Evolutionary conservation across 2,329 filamentous ascomycete species (phyloP).

Genomic region (Venturia pyrina): DNA sequence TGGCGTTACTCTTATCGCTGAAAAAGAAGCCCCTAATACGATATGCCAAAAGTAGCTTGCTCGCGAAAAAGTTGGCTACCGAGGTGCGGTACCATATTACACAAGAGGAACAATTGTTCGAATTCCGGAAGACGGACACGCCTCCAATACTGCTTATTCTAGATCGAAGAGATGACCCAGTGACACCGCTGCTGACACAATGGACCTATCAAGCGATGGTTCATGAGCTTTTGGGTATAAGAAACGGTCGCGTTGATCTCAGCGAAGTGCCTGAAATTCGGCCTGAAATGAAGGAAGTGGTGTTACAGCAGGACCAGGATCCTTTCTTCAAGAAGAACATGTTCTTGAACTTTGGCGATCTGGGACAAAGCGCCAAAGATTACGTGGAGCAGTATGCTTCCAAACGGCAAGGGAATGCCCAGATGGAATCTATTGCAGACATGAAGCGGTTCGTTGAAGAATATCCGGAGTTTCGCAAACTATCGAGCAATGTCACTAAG

Average conservation of each 20-base stretch:
- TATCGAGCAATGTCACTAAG: slow-evolving; percentile 97
- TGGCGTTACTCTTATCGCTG: slow-evolving; percentile 74
- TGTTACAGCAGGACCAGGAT: slow-evolving; percentile 92
- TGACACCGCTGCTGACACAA: slow-evolving; percentile 87
- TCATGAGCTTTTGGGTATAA: slow-evolving; percentile 86
- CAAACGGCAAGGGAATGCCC: slow-evolving; percentile 91
- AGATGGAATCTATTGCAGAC: slow-evolving; percentile 92
- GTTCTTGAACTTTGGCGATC: slow-evolving; percentile 94
- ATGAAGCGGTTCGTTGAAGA: slow-evolving; percentile 99
- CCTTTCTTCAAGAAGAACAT: slow-evolving; percentile 99
- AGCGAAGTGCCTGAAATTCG: slow-evolving; percentile 73
- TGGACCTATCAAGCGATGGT: slow-evolving; percentile 99
- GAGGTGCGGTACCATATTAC: slow-evolving; percentile 89
- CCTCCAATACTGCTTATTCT: slow-evolving; percentile 84
- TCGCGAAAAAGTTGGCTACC: slow-evolving; percentile 86
- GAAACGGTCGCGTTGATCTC: slow-evolving; percentile 88
- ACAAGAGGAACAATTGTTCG: slow-evolving; percentile 92
- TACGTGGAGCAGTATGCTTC: slow-evolving; percentile 98
- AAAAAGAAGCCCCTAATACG: slow-evolving; percentile 96
- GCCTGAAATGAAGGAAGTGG: slow-evolving; percentile 85
- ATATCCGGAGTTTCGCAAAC: slow-evolving; percentile 93
- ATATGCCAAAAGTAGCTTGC: slow-evolving; percentile 80
- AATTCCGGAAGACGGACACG: slow-evolving; percentile 90
- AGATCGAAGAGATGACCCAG: slow-evolving; percentile 86
- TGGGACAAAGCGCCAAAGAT: slow-evolving; percentile 95